Conservation (phyloP, 148 eudicot species). For the Chenopodium berlandieri region DNA sequence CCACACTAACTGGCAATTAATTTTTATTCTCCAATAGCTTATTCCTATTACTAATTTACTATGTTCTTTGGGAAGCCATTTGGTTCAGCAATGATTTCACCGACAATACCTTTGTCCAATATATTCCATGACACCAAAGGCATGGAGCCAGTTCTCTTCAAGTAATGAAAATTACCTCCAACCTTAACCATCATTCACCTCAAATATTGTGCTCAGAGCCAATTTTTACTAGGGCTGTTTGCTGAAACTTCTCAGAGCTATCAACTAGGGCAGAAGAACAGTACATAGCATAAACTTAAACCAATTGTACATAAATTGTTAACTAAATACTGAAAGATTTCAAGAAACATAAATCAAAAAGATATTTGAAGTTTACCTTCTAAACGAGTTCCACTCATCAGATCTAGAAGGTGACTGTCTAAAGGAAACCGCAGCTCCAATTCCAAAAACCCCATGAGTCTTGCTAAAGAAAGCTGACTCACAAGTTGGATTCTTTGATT, state of each 20-base stretch:
- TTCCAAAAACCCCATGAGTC: slow-evolving; percentile 64
- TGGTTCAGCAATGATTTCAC: not conserved
- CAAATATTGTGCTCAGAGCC: not conserved
- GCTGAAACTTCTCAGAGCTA: not conserved
- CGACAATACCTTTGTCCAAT: not conserved
- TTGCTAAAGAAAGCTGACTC: slow-evolving; percentile 36
- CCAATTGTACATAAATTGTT: not conserved
- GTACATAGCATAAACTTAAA: not conserved
- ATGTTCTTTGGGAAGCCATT: not conserved
- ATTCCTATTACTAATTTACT: not conserved
- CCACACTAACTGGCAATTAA: not conserved
- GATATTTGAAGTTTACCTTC: slow-evolving; percentile 44
- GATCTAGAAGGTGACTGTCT: slow-evolving; percentile 35
- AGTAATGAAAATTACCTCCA: not conserved
- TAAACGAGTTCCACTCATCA: slow-evolving; percentile 36
- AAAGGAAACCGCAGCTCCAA: slow-evolving; percentile 70
- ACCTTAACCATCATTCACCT: not conserved
- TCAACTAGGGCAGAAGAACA: not conserved
- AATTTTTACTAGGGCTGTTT: not conserved
- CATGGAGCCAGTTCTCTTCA: too few species aligned
- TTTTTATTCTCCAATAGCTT: not conserved
- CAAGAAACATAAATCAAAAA: not conserved
- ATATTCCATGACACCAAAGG: not conserved
- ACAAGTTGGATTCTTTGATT: slow-evolving; percentile 32
- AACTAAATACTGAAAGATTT: not conserved